A percentile compares a stretch with the other conserved stretches of the same genome.
phyloP scores from a whole-genome alignment of 495 filamentous ascomycete genomes.

The Sordaria brevicollis region DNA sequence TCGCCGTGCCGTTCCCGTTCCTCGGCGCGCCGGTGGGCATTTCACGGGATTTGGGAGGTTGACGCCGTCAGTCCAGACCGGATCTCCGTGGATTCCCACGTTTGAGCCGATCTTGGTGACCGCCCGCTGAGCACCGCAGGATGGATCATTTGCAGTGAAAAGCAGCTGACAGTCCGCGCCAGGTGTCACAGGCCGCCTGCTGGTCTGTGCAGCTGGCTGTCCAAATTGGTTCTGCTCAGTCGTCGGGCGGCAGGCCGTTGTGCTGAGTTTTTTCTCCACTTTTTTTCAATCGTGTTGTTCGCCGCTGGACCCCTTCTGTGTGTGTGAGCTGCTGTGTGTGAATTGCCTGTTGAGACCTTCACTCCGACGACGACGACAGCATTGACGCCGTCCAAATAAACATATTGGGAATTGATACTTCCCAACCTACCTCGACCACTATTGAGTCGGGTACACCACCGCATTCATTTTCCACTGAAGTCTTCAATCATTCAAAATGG shows the following conservation, averaged over 20 bases:
- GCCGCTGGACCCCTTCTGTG: neutral
- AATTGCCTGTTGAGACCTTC: neutral
- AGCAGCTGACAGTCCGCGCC: neutral
- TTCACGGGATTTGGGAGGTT: neutral
- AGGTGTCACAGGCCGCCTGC: neutral
- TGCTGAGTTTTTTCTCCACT: neutral
- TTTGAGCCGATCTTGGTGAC: neutral
- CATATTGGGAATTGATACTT: neutral
- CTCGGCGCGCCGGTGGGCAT: neutral
- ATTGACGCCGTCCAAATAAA: neutral
- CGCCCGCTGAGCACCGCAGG: no score
- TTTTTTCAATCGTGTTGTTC: neutral
- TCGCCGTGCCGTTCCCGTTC: neutral
- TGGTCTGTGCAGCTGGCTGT: neutral
- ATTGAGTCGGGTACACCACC: neutral
- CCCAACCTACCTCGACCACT: neutral
- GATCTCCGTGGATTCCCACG: neutral
- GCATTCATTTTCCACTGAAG: neutral
- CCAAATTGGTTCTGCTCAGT: neutral
- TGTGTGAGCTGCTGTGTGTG: neutral
- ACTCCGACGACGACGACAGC: neutral
- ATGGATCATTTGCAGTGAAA: neutral
- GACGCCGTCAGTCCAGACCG: neutral
- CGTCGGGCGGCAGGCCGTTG: neutral
- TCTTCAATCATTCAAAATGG: constrained; percentile 26